A percentile compares a stretch with the other conserved stretches of the same genome.
Evolutionary conservation across 768 basidiomycete species (phyloP).

Genomic region (Xerocomus spinulosus): DNA sequence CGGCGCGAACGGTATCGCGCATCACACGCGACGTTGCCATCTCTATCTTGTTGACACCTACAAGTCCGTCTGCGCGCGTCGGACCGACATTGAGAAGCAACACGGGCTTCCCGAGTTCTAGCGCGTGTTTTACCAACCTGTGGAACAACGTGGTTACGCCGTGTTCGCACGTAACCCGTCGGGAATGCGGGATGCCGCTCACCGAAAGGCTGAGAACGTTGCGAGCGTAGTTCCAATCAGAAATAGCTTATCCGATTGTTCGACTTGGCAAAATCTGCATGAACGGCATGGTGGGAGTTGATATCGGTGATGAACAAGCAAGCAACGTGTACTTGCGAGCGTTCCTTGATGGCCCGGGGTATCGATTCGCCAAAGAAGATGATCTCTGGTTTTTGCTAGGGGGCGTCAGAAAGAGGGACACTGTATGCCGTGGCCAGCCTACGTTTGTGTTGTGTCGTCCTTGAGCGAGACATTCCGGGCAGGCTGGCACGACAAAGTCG

Average conservation of each 20-base stretch:
- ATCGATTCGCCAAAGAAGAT: conserved; percentile 93
- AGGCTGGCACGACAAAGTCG: conserved; percentile 77
- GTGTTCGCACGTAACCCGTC: not conserved
- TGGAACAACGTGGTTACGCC: not conserved
- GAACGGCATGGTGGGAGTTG: not conserved
- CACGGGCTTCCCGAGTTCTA: conserved; percentile 70
- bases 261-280: conserved; percentile 53
- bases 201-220: conserved; percentile 91
- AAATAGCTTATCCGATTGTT: conserved; percentile 62
- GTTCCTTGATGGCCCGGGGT: conserved; percentile 52
- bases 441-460: conserved; percentile 60
- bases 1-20: conserved; percentile 52
- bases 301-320: not conserved
- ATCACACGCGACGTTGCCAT: conserved; percentile 70
- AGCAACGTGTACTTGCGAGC: conserved; percentile 66
- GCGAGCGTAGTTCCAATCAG: conserved; percentile 88
- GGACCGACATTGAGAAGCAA: conserved; percentile 86
- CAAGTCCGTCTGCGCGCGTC: conserved; percentile 71
- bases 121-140: conserved; percentile 77
- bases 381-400: conserved; percentile 70
- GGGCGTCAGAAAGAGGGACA: conserved; percentile 18
- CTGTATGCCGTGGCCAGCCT: conserved; percentile 1
- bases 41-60: conserved; percentile 76
- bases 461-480: conserved; percentile 59
- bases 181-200: not conserved